Percentiles rank a stretch among this genome's conserved stretches.
Evolutionary conservation across 2,329 filamentous ascomycete species (phyloP).

Genomic region (Pestalotiopsis sp.): DNA sequence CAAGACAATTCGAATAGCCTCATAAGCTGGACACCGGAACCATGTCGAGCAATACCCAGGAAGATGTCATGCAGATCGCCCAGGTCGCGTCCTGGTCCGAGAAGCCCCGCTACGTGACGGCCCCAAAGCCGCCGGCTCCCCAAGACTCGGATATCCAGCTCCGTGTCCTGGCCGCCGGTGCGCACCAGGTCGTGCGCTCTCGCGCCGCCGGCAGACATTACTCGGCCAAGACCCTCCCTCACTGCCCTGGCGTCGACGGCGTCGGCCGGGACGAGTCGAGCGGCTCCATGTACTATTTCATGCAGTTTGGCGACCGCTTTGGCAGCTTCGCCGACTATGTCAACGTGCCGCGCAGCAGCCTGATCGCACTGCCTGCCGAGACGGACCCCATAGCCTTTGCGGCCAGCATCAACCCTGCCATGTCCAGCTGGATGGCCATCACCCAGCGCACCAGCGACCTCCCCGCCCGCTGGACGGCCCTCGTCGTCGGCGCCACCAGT

Average conservation of each 20-base stretch:
- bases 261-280: conserved; percentile 48
- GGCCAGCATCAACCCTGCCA: conserved; percentile 55
- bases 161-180: conserved; percentile 52
- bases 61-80: conserved; percentile 26
- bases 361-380: conserved; percentile 42
- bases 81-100: conserved; percentile 30
- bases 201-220: conserved; percentile 60
- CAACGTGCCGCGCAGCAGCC: conserved; percentile 42
- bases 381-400: conserved; percentile 54
- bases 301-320: conserved; percentile 35
- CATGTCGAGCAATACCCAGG: background rate
- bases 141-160: conserved; percentile 45
- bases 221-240: conserved; percentile 49
- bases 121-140: conserved; percentile 38
- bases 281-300: conserved; percentile 53
- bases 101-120: conserved; percentile 31
- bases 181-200: conserved; percentile 56
- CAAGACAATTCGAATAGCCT: background rate
- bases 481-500: conserved; percentile 56
- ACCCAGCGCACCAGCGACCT: conserved; percentile 42
- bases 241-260: conserved; percentile 56
- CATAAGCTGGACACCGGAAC: background rate
- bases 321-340: conserved; percentile 51
- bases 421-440: conserved; percentile 62
- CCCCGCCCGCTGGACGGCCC: conserved; percentile 45